Evolutionary conservation across 176 grass and related monocot species (phyloP).

Genomic region (Pontederia paniculata): DNA sequence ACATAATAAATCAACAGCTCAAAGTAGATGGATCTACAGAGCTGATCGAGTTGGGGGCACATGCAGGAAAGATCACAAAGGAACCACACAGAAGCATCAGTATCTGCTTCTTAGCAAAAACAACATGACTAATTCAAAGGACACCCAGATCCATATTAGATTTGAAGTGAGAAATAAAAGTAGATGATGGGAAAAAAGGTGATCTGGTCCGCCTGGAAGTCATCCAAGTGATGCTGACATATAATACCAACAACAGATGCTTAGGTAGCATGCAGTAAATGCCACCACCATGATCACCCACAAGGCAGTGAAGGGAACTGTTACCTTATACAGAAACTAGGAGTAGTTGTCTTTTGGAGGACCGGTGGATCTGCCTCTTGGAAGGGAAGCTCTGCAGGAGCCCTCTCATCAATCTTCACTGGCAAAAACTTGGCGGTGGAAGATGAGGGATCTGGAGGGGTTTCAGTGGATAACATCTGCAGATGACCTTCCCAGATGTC

Average conservation of each 20-base stretch:
- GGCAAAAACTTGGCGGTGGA: slow-evolving; percentile 6
- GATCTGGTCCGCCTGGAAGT: neutral
- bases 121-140: too few relatives aligned
- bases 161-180: too few relatives aligned
- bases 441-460: slow-evolving; percentile 2
- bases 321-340: slow-evolving; percentile 19
- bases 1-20: too few relatives aligned
- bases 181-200: too few relatives aligned
- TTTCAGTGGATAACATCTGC: slow-evolving; percentile 17
- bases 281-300: too few relatives aligned
- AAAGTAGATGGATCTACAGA: too few relatives aligned
- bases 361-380: neutral
- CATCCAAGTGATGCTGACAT: neutral
- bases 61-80: too few relatives aligned
- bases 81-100: too few relatives aligned
- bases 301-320: neutral
- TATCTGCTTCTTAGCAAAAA: too few relatives aligned
- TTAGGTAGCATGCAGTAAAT: neutral
- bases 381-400: neutral
- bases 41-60: too few relatives aligned
- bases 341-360: slow-evolving; percentile 2
- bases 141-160: too few relatives aligned
- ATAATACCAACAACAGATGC: neutral
- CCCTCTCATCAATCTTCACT: slow-evolving; percentile 5
- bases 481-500: slow-evolving; percentile 4